A percentile compares a stretch with the other conserved stretches of the same genome.
Conservation (phyloP, 257 asterid species). For the Cynanchum wilfordii region DNA sequence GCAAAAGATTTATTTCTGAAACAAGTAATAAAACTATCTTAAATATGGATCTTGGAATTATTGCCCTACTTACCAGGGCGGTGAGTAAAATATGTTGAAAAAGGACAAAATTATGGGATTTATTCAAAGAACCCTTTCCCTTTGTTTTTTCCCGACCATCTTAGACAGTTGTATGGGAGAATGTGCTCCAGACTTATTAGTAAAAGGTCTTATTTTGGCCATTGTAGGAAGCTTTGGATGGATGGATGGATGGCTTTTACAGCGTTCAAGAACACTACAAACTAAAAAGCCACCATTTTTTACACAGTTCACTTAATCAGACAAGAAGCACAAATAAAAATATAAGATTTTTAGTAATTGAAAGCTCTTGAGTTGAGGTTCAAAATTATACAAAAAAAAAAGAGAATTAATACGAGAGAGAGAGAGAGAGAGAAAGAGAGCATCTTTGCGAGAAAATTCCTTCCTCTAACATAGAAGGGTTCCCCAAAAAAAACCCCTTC, state of each 20-base stretch:
- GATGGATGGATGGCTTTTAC: background rate
- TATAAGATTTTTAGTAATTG: background rate
- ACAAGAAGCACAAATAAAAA: slow-evolving; percentile 1
- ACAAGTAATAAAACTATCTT: too few relatives aligned
- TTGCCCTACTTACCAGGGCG: slow-evolving; percentile 8
- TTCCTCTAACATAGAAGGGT: slow-evolving; percentile 41
- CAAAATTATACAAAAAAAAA: background rate
- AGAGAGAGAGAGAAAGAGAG: background rate
- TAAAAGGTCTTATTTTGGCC: background rate
- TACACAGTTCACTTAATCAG: background rate
- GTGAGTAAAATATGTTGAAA: background rate
- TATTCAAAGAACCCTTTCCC: slow-evolving; percentile 15
- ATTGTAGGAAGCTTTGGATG: slow-evolving; percentile 1
- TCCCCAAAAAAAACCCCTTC: background rate
- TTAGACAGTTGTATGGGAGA: background rate
- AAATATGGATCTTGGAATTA: background rate
- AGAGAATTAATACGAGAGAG: background rate
- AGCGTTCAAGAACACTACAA: background rate
- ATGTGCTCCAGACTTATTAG: background rate
- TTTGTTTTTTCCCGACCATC: slow-evolving; percentile 11
- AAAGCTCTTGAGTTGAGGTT: background rate
- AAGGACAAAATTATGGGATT: slow-evolving; percentile 18
- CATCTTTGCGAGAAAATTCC: slow-evolving; percentile 12
- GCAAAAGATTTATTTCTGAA: too few relatives aligned
- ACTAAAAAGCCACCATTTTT: background rate